Evolutionary conservation across 192 early-diverging fungal species (phyloP), one percentile per base, ranked within the genome.

Genomic region (Allomyces javanicus): DNA sequence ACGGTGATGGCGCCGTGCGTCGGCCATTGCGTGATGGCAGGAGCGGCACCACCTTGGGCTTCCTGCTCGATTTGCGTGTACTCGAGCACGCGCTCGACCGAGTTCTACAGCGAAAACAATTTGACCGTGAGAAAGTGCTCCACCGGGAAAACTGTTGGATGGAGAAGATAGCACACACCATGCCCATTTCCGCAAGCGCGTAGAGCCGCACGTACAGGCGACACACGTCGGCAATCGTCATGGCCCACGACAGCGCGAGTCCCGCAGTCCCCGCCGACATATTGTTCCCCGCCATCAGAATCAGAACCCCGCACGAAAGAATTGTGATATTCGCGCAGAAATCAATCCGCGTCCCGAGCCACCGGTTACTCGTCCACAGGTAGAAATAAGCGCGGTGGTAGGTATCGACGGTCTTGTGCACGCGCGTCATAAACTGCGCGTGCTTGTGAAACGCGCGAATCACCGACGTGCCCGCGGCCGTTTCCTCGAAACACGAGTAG

Each of bases 351-450:
- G 86, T 78, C 67, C 86, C 86, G 40, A 96, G 76, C 93, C 93
- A 96, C 33, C 91, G 78, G 77, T 90, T 93, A 21, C 84, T 78
- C 7, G 80, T 81, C 91, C 93, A 93, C 77, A 94, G 78, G 72
- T 85, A 83, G 65, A 93, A 86, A 72, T 83, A 92, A 5, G 94
- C 86, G 17, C 92, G 79, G 73, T 94, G 92, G 78, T 93, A 89
- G 62, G 74, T 76, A 70, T 97, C 84, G 14, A 85, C 74, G 62
- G 83, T 80, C 44, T 63, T 64, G 70, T 81, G 66, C 26, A 85
- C 84, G 62, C 81, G 80, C 25, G 72, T 69, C 24, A 83, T 72
- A 70, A 92, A 92, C 61, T 81, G 72, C 10, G 79, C 72, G 68
- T 91, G 77, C 5, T 75, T 78, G 9, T 87, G 86, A 73, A 87